Base-by-base conservation (phyloP, 164 flowering plant species). In the Protea cynaroides region DNA sequence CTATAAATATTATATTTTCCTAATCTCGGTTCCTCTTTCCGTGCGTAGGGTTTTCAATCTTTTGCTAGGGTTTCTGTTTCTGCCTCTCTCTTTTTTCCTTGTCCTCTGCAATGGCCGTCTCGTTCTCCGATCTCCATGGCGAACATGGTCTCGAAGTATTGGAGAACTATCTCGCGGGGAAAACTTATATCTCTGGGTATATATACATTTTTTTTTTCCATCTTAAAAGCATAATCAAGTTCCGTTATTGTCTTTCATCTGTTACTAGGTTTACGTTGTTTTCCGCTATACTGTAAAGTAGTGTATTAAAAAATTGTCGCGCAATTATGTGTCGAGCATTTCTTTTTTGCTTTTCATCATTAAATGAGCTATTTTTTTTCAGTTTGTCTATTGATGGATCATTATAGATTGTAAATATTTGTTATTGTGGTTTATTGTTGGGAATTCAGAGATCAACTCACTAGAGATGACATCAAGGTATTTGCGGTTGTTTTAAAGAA, bases 121-220 rank as follows among this genome's bases (percentile, higher is more conserved):
- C 85, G 29, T 94, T 94, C 87, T 69, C 90, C 17, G 90, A 94
- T 86, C 96, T 94, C 64, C 90, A 89, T 82, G 77, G 88, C 0
- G 95, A 91, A 21, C 21, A 87, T 0, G 98, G 98, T 18, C 82
- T 94, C 64, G 86, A 91, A 59, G 72, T 88, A n/a, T 89, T 94
- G 17, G 87, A 94, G 4, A 83, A 69, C 1, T 80, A 67, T 66
- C 96, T 94, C 61, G 46, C 86, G 1, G 87, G 88, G 0, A 93
- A 90, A 75, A 58, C 87, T 47, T 89, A 79, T 62, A 78, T 94
- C 56, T 87, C 95, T 12, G 96, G 97, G 97, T 88, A 78, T n/a
- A n/a, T n/a, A n/a, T n/a, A n/a, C n/a, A 0, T 36, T 25, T 37
- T 6, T 29, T 64, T 4, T 40, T 4, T 40, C 9, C 4, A 37